Evolutionary conservation across 2,329 filamentous ascomycete species (phyloP).

Genomic region (Fusarium sacchari): DNA sequence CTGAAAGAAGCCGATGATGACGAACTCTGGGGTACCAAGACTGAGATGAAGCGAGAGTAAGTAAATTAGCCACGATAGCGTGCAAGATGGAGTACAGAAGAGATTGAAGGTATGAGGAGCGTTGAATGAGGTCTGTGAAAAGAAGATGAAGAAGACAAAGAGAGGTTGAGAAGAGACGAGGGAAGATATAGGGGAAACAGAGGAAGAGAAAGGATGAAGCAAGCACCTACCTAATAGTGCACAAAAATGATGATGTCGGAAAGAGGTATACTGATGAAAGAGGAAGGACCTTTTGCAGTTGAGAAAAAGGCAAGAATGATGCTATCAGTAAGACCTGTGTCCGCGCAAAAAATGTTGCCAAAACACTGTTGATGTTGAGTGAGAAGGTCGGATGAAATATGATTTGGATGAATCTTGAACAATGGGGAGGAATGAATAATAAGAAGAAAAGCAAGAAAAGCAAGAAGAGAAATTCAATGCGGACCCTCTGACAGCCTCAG

Average conservation of each 20-base stretch:
- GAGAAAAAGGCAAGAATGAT: conserved; percentile 38
- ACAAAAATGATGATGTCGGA: conserved; percentile 27
- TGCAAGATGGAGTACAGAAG: conserved; percentile 62
- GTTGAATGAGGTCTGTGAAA: conserved; percentile 58
- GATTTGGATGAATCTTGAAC: neutral
- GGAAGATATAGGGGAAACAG: conserved; percentile 10
- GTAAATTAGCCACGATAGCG: conserved; percentile 69
- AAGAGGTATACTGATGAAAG: conserved; percentile 24
- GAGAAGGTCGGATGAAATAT: conserved; percentile 23
- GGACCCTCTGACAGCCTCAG: neutral
- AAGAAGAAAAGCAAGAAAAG: neutral
- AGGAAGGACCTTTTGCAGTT: conserved; percentile 22
- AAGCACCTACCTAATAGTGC: conserved; percentile 38
- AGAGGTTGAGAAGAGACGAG: conserved; percentile 26
- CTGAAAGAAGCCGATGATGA: conserved; percentile 47
- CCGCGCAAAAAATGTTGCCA: conserved; percentile 4
- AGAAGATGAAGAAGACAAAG: conserved; percentile 39
- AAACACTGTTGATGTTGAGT: neutral
- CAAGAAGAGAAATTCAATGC: neutral
- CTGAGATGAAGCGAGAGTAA: conserved; percentile 66
- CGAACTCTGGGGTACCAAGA: conserved; percentile 62
- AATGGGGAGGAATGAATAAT: neutral
- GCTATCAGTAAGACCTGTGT: conserved; percentile 12
- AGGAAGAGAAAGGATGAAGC: conserved; percentile 1
- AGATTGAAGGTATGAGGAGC: conserved; percentile 47